Conservation (phyloP, 352 stramenopile genomes). For the Poterioochromonas sp. region DNA sequence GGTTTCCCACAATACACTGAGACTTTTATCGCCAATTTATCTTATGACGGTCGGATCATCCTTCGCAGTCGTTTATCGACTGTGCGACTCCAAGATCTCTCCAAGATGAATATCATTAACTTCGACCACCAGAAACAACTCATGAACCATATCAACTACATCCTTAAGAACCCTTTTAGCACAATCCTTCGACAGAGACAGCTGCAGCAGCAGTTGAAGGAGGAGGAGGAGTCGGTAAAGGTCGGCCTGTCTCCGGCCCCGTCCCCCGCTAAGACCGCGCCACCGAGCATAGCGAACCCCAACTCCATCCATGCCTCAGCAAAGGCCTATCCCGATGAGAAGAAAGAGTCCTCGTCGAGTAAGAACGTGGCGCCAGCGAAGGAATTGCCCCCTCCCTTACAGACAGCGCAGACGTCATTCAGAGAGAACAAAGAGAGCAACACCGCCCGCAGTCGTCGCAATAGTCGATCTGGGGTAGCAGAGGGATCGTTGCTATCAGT, state of each 20-base stretch:
- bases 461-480: background rate
- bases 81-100: background rate
- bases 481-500: too few relatives aligned
- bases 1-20: background rate
- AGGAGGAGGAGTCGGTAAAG: too few relatives aligned
- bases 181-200: background rate
- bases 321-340: background rate
- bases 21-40: conserved; percentile 16
- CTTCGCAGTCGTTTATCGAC: background rate
- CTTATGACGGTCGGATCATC: background rate
- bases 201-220: background rate
- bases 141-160: background rate
- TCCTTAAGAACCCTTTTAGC: conserved; percentile 6
- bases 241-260: too few relatives aligned
- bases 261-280: background rate
- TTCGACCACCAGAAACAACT: conserved; percentile 22
- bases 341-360: too few relatives aligned
- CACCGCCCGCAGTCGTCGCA: background rate
- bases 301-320: background rate
- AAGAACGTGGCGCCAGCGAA: too few relatives aligned
- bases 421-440: background rate
- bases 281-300: background rate
- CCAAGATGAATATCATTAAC: conserved; percentile 30
- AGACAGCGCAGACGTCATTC: too few relatives aligned
- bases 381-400: too few relatives aligned